phyloP scores from a whole-genome alignment of 495 filamentous ascomycete genomes.

The Acidomyces sp. region DNA sequence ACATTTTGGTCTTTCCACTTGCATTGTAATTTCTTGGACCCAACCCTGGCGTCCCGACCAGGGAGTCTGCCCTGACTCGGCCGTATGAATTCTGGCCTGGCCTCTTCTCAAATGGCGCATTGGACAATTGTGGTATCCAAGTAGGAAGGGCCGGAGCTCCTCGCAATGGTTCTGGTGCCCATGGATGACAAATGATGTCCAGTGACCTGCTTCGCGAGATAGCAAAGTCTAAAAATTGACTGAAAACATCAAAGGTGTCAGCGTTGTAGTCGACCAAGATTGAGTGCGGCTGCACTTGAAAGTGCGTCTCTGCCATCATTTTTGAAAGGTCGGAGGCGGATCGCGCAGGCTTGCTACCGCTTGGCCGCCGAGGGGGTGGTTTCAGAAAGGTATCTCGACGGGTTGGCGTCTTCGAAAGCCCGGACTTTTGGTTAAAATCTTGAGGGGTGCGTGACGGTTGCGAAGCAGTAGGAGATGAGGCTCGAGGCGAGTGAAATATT shows the following conservation, averaged over 20 bases:
- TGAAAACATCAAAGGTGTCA: slow-evolving; percentile 12
- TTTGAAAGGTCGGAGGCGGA: background rate
- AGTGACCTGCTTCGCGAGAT: slow-evolving; percentile 13
- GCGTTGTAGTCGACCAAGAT: slow-evolving; percentile 15
- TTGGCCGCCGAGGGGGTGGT: background rate
- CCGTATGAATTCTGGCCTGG: background rate
- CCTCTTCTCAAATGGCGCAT: slow-evolving; percentile 5
- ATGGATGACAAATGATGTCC: slow-evolving; percentile 17
- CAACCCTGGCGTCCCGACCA: slow-evolving; percentile 9
- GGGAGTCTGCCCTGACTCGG: slow-evolving; percentile 9
- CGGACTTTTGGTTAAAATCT: background rate
- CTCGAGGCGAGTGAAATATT: background rate
- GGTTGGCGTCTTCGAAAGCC: background rate
- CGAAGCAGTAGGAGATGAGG: background rate
- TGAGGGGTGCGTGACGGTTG: too few relatives aligned
- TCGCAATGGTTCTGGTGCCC: slow-evolving; percentile 11
- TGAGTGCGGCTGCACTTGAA: slow-evolving; percentile 3
- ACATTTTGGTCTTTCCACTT: background rate
- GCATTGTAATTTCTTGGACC: slow-evolving; percentile 5
- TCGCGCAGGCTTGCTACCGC: background rate
- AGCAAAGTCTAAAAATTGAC: slow-evolving; percentile 15
- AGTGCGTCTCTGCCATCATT: background rate
- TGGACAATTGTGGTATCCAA: slow-evolving; percentile 10
- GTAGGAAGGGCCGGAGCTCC: background rate
- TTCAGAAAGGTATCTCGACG: slow-evolving; percentile 1